phyloP scores from a whole-genome alignment of 371 early-diverging fungal species.

The Actinomortierella wolfii region DNA sequence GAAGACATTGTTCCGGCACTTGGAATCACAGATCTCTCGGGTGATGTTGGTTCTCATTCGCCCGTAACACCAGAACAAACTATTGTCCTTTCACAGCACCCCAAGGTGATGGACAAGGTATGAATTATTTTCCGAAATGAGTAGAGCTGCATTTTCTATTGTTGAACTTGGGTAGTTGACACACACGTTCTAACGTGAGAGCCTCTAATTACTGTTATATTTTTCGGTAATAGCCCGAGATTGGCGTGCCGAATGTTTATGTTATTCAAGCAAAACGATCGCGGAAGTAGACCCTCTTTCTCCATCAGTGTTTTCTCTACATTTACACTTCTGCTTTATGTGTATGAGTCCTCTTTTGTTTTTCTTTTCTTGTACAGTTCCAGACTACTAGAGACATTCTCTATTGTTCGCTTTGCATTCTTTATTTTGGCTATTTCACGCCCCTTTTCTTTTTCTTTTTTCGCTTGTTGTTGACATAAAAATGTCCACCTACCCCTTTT shows the following conservation, averaged over 20 bases:
- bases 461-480: too few species aligned
- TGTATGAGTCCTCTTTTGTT: too few species aligned
- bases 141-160: background rate
- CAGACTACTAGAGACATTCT: too few species aligned
- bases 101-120: constrained; percentile 18
- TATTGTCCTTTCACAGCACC: constrained; percentile 1
- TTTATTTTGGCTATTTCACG: too few species aligned
- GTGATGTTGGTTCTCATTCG: constrained; percentile 43
- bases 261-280: constrained; percentile 52
- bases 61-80: constrained; percentile 5
- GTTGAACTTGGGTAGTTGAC: too few species aligned
- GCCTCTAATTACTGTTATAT: background rate
- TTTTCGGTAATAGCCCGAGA: constrained; percentile 49
- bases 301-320: too few species aligned
- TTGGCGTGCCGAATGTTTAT: constrained; percentile 58
- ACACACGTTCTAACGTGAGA: too few species aligned
- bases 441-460: too few species aligned
- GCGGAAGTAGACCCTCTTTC: constrained; percentile 14
- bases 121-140: background rate
- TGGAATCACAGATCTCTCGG: constrained; percentile 4
- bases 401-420: too few species aligned
- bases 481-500: background rate
- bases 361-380: too few species aligned
- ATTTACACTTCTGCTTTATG: too few species aligned
- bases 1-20: background rate